phyloP scores from a whole-genome alignment of 2,329 filamentous ascomycete species.

The Anthostomella pinea region DNA sequence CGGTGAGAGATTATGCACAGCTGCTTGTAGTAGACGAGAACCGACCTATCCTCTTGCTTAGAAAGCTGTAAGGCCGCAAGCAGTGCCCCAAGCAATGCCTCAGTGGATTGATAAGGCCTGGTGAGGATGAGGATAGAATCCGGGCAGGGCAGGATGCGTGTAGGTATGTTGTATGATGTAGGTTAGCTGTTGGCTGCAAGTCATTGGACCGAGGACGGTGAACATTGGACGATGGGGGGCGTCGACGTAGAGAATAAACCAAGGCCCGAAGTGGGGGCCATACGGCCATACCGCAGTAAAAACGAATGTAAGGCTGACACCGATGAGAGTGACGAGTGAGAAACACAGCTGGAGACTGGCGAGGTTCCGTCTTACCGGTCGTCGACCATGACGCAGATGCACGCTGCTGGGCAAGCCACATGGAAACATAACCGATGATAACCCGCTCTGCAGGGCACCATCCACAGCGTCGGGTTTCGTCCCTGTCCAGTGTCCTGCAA shows the following conservation, averaged over 20 bases:
- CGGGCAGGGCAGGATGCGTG: constrained; percentile 11
- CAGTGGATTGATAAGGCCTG: constrained; percentile 9
- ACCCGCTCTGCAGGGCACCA: constrained; percentile 14
- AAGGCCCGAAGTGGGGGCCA: too few species aligned
- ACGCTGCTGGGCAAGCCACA: constrained; percentile 27
- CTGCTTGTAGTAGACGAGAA: constrained; percentile 13
- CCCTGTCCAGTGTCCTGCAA: constrained; percentile 4
- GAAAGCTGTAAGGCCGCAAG: background rate
- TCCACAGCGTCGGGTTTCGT: constrained; percentile 10
- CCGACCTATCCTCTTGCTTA: background rate
- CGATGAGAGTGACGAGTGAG: too few species aligned
- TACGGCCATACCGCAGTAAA: too few species aligned
- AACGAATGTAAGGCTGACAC: too few species aligned
- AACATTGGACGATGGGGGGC: too few species aligned
- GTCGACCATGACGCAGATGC: constrained; percentile 33
- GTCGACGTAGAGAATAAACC: too few species aligned
- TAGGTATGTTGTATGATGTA: too few species aligned
- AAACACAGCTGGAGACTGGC: too few species aligned
- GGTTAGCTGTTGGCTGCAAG: too few species aligned
- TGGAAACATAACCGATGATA: constrained; percentile 20
- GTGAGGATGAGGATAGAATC: constrained; percentile 11
- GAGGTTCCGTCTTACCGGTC: too few species aligned
- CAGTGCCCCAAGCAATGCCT: constrained; percentile 3
- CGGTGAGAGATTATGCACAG: constrained; percentile 31
- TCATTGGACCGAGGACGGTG: too few species aligned